These are phyloP conservation scores for Penicillium dipodomyicola DNA, from an alignment of 495 filamentous ascomycete genomes.

Conservation along the genomic window DNA sequence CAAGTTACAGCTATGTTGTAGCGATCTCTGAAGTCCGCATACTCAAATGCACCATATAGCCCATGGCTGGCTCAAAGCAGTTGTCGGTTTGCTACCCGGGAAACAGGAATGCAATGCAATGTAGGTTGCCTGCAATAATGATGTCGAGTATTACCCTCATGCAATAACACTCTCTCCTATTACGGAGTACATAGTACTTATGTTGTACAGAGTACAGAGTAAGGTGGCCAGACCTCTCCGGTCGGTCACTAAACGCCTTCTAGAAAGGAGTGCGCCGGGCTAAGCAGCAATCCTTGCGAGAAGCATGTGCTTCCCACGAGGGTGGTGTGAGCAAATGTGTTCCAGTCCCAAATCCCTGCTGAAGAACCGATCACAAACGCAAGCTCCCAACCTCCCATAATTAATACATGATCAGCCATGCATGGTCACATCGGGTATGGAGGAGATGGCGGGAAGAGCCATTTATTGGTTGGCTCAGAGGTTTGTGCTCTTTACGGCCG, in stretches of 20 bases:
- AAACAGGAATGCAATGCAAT: constrained; percentile 9
- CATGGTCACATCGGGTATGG: constrained; percentile 16
- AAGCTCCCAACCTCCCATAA: not conserved
- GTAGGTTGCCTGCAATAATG: constrained; percentile 13
- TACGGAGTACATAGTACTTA: not conserved
- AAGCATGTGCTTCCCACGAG: constrained; percentile 7
- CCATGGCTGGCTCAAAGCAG: not conserved
- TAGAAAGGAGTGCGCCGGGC: not conserved
- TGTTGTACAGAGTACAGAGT: not conserved
- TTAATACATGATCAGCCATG: constrained; percentile 20
- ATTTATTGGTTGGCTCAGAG: constrained; percentile 3
- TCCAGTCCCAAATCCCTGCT: not conserved
- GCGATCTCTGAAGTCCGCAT: not conserved
- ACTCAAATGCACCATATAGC: not conserved
- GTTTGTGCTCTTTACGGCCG: not conserved
- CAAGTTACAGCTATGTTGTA: not conserved
- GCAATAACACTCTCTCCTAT: not conserved
- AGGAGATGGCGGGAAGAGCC: constrained; percentile 9
- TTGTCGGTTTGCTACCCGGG: not conserved
- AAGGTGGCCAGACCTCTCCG: not conserved
- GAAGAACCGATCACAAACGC: not conserved
- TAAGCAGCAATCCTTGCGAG: not conserved
- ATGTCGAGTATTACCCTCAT: constrained; percentile 8
- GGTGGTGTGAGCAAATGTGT: not conserved
- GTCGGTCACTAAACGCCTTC: constrained; percentile 6